A percentile compares a stretch with the other conserved stretches of the same genome.
Evolutionary conservation across 306 rosid genomes (phyloP).

Genomic region (Quercus alba): DNA sequence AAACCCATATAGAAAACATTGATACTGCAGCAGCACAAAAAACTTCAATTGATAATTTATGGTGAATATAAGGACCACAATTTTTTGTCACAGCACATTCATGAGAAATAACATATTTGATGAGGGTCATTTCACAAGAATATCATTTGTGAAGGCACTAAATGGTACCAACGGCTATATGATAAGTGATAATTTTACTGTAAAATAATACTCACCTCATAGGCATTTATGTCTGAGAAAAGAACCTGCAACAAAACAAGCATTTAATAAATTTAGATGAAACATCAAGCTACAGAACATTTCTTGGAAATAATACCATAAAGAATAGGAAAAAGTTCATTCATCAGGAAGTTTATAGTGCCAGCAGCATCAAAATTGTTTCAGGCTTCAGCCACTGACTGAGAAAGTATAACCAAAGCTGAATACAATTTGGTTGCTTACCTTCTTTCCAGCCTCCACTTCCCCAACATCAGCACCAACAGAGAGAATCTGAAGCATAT

Average conservation of each 20-base stretch:
- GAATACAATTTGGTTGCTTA: slow-evolving; percentile 16
- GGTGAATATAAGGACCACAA: neutral
- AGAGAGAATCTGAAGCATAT: slow-evolving; percentile 60
- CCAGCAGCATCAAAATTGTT: neutral
- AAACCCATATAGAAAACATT: neutral
- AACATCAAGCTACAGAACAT: neutral
- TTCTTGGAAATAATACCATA: neutral
- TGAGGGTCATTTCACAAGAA: neutral
- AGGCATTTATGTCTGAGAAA: slow-evolving; percentile 82
- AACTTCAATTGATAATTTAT: neutral
- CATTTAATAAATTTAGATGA: slow-evolving; percentile 1
- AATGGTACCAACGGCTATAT: neutral
- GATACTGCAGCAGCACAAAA: neutral
- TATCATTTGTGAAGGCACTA: neutral
- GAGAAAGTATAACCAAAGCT: neutral
- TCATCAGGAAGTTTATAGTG: neutral
- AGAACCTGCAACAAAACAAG: slow-evolving; percentile 64
- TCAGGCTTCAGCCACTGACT: neutral
- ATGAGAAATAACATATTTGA: neutral
- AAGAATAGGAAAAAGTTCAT: neutral
- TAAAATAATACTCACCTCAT: slow-evolving; percentile 53
- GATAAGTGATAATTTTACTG: neutral
- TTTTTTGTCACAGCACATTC: neutral
- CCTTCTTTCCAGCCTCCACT: slow-evolving; percentile 77
- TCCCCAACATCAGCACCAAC: slow-evolving; percentile 75